Base-by-base conservation (phyloP, 2,329 filamentous ascomycete genomes). In the Cytospora schulzeri region DNA sequence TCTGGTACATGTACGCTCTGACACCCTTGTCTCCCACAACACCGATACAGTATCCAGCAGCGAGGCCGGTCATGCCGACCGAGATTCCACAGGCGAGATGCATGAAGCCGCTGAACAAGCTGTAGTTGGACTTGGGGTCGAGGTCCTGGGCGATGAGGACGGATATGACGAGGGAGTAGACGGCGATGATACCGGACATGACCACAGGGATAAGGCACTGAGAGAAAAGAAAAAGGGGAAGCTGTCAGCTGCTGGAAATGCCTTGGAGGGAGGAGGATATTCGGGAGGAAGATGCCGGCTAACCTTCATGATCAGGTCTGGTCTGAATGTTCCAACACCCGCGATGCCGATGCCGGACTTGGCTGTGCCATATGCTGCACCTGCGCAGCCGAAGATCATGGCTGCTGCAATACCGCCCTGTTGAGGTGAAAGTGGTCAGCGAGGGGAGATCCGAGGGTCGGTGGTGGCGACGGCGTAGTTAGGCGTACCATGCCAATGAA, bases 161-260 rank as follows among this genome's bases (percentile, higher is more conserved):
- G 22, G 94, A 91, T 71, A 99, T 93, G 73, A 99, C 95, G 71
- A 99, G 91, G 59, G 93, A 92, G 81, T 99, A 99, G 70, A 99
- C 95, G 65, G 95, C 95, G 3, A 99, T 92, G 76, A 99, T 99
- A 87, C 95, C 95, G 72, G 95, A 96, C 95, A 99, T 99, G 82
- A 99, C 89, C 70, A 95, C 91, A 68, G 91, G 91, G 71, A 94
- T 93, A 60, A 94, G 81, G 64, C 90, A 93, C 91, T 93, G 71
- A 38, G 15, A 29, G 29, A 4, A 3, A 19, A 33, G 19, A 17
- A 22, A 59, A 4, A 3, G 22, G 41, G 19, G 19, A 22, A 59
- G 54, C 15, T 22, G 62, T 61, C 29, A 66, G 65, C 31, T 8
- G 22, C n/a, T n/a, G n/a, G n/a, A n/a, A 9, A 19, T 17, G 29